A percentile compares a stretch with the other conserved stretches of the same genome.
These are phyloP conservation scores for Elongisporangium senticosum DNA, from an alignment of 352 stramenopile genomes.

Conservation along the genomic window DNA sequence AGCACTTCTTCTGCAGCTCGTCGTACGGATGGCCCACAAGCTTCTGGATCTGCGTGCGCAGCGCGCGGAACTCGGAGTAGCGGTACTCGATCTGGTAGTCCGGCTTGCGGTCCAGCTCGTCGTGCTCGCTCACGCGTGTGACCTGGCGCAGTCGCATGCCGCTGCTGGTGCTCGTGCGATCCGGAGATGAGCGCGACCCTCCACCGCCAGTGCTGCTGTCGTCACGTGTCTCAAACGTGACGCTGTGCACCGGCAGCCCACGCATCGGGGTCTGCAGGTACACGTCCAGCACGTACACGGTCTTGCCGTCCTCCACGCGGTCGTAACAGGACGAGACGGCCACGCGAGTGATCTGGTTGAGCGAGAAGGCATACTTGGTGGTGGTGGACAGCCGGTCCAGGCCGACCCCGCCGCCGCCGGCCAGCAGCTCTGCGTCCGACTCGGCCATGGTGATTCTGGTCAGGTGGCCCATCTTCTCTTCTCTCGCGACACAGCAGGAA, in stretches of 20 bases:
- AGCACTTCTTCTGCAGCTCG: conserved; percentile 46
- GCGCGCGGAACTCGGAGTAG: conserved; percentile 44
- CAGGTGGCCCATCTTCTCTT: background rate
- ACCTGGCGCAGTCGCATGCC: background rate
- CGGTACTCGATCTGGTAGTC: conserved; percentile 39
- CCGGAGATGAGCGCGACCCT: background rate
- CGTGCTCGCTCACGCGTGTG: conserved; percentile 13
- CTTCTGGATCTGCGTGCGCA: conserved; percentile 33
- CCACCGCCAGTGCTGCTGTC: background rate
- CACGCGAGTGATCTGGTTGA: conserved; percentile 59
- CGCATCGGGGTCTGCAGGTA: conserved; percentile 34
- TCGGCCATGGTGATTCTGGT: background rate
- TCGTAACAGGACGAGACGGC: conserved; percentile 32
- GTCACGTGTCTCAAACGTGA: conserved; percentile 8
- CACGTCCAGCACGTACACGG: conserved; percentile 50
- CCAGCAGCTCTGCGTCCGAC: background rate
- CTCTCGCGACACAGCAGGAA: background rate
- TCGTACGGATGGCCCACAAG: conserved; percentile 16
- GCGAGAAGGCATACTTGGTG: conserved; percentile 37
- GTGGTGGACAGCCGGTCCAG: conserved; percentile 49
- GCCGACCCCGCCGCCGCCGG: background rate
- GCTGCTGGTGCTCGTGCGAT: background rate
- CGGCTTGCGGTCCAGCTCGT: conserved; percentile 14
- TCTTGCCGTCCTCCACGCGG: conserved; percentile 29
- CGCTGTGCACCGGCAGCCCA: conserved; percentile 28